Conservation (phyloP, 495 filamentous ascomycete genomes). For the Thermochaetoides thermophila region DNA sequence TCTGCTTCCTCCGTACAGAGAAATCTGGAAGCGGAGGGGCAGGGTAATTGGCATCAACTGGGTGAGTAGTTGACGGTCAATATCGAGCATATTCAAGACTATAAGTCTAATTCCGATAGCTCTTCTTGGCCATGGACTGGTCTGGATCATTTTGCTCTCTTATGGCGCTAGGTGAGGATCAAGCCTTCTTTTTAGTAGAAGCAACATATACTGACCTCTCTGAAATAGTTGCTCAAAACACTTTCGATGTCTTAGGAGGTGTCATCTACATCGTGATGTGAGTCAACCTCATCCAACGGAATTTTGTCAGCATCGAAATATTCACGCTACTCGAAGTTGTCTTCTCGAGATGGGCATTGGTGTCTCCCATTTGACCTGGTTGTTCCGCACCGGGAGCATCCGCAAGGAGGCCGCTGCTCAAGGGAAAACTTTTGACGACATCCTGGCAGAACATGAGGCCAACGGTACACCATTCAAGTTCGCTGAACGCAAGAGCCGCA, state of each 20-base stretch:
- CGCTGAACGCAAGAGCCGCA: slow-evolving; percentile 20
- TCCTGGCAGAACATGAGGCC: slow-evolving; percentile 30
- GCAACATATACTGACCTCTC: no score
- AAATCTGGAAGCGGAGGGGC: slow-evolving; percentile 55
- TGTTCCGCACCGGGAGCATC: slow-evolving; percentile 45
- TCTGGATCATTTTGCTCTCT: slow-evolving; percentile 61
- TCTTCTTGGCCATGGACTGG: slow-evolving; percentile 58
- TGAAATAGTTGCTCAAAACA: slow-evolving; percentile 47
- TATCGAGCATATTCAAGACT: no score
- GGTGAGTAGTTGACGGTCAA: no score
- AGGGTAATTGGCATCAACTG: slow-evolving; percentile 56
- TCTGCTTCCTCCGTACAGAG: slow-evolving; percentile 55
- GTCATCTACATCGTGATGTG: slow-evolving; percentile 55
- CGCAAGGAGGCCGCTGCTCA: slow-evolving; percentile 40
- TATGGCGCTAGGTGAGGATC: slow-evolving; percentile 45
- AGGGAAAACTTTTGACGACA: slow-evolving; percentile 48
- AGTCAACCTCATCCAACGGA: slow-evolving; percentile 6
- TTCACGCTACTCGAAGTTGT: slow-evolving; percentile 25
- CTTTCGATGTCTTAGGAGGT: slow-evolving; percentile 56
- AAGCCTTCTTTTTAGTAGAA: not conserved
- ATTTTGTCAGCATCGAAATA: not conserved
- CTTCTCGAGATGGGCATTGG: slow-evolving; percentile 57
- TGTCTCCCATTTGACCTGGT: slow-evolving; percentile 51
- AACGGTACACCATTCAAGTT: slow-evolving; percentile 24
- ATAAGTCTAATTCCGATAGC: no score